phyloP scores from a whole-genome alignment of 495 filamentous ascomycete species.

The Astrocystis sublimbata region DNA sequence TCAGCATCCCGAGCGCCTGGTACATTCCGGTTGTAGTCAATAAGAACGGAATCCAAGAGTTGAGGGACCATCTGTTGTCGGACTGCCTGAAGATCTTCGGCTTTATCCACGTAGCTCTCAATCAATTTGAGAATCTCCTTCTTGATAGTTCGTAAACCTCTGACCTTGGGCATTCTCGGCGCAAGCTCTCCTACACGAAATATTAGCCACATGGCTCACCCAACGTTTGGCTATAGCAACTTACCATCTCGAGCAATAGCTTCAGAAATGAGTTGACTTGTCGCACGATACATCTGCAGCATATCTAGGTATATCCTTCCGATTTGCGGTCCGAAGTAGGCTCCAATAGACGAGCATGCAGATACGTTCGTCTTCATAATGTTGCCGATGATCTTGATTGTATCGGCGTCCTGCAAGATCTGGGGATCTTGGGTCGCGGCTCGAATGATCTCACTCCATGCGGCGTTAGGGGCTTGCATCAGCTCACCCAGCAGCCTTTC shows the following conservation, averaged over 20 bases:
- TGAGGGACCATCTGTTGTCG: conserved; percentile 92
- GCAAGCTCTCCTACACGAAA: conserved; percentile 72
- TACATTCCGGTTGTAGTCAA: conserved; percentile 97
- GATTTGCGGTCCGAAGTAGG: conserved; percentile 99
- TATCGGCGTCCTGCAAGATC: conserved; percentile 85
- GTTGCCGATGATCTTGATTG: conserved; percentile 97
- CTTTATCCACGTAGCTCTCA: conserved; percentile 95
- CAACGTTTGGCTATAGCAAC: conserved; percentile 10
- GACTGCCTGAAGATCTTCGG: conserved; percentile 92
- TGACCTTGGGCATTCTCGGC: conserved; percentile 96
- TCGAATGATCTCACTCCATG: conserved; percentile 92
- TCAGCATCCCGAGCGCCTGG: conserved; percentile 95
- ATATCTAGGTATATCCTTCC: conserved; percentile 97
- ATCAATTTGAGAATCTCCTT: conserved; percentile 99
- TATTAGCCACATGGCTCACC: conserved; percentile 19
- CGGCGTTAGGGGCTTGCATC: conserved; percentile 89
- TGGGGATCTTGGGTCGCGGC: conserved; percentile 77
- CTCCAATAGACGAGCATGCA: conserved; percentile 90
- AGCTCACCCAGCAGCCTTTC: conserved; percentile 88
- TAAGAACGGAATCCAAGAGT: conserved; percentile 89
- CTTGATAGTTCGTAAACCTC: conserved; percentile 95
- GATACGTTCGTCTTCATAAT: conserved; percentile 99
- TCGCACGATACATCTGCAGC: conserved; percentile 96
- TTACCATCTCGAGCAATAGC: conserved; percentile 83
- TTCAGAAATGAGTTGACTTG: conserved; percentile 93